These are phyloP conservation scores for Elaeis oleifera DNA, from an alignment of 202 grass and related monocot genomes.

Conservation along the genomic window DNA sequence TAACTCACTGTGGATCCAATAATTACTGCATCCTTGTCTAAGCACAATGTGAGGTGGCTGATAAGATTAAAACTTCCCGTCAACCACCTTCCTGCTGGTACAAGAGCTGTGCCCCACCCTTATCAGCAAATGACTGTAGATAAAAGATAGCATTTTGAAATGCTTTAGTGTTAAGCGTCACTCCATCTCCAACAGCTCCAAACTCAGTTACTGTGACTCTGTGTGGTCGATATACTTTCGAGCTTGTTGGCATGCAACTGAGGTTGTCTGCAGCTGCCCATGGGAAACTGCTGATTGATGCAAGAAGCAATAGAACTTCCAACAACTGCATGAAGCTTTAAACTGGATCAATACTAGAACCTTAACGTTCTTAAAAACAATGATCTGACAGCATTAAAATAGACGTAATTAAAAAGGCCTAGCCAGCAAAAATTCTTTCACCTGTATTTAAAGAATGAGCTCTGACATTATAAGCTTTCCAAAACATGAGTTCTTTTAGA, in stretches of 20 bases:
- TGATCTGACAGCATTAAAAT: too few species aligned
- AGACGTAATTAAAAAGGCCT: too few species aligned
- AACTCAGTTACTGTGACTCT: slow-evolving; percentile 94
- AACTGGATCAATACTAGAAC: slow-evolving; percentile 13
- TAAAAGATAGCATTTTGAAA: slow-evolving; percentile 99
- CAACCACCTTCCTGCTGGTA: slow-evolving; percentile 90
- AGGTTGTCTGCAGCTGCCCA: slow-evolving; percentile 31
- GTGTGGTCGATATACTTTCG: slow-evolving; percentile 64
- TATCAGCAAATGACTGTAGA: slow-evolving; percentile 93
- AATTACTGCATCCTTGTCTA: slow-evolving; percentile 84
- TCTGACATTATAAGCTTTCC: too few species aligned
- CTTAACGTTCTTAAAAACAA: not conserved
- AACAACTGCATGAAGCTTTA: slow-evolving; percentile 33
- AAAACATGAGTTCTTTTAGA: too few species aligned
- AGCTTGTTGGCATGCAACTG: slow-evolving; percentile 63
- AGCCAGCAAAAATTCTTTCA: too few species aligned
- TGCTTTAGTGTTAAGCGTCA: slow-evolving; percentile 84
- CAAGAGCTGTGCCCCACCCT: slow-evolving; percentile 81
- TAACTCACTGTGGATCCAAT: slow-evolving; percentile 70
- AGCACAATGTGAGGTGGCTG: slow-evolving; percentile 83
- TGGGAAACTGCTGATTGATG: slow-evolving; percentile 23
- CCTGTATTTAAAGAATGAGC: too few species aligned
- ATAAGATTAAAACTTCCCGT: slow-evolving; percentile 92
- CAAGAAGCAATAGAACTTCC: slow-evolving; percentile 42
- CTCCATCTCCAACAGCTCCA: slow-evolving; percentile 78